A percentile compares a stretch with the other conserved stretches of the same genome.
These are phyloP conservation scores for Scedosporium boydii DNA, from an alignment of 2,329 filamentous ascomycete genomes.

Conservation along the genomic window DNA sequence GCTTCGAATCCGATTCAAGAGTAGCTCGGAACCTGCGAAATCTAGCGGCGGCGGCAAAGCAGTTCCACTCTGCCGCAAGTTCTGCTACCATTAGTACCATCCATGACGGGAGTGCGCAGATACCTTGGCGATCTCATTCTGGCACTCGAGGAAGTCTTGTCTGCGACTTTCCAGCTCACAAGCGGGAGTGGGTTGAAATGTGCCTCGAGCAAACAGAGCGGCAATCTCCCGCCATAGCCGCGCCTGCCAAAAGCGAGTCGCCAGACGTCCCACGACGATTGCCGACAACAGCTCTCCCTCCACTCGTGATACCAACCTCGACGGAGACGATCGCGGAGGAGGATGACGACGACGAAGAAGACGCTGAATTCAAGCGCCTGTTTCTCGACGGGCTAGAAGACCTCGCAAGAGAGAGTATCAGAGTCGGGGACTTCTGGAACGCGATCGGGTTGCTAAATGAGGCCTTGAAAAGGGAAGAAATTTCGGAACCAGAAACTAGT, in stretches of 20 bases:
- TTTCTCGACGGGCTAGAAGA: slow-evolving; percentile 14
- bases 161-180: slow-evolving; percentile 10
- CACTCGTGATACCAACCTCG: background rate
- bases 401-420: slow-evolving; percentile 15
- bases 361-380: slow-evolving; percentile 11
- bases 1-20: slow-evolving; percentile 10
- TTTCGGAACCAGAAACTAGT: background rate
- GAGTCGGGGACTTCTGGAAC: slow-evolving; percentile 13
- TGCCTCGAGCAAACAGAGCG: slow-evolving; percentile 6
- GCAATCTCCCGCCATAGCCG: background rate
- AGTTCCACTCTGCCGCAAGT: slow-evolving; percentile 16
- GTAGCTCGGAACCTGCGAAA: slow-evolving; percentile 13
- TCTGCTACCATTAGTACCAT: slow-evolving; percentile 12
- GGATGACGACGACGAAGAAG: slow-evolving; percentile 3
- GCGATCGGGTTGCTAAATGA: slow-evolving; percentile 14
- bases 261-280: background rate
- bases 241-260: too few relatives aligned
- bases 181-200: slow-evolving; percentile 11
- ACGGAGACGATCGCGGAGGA: background rate
- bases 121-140: slow-evolving; percentile 3
- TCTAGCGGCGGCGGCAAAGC: slow-evolving; percentile 14
- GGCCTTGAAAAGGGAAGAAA: slow-evolving; percentile 9
- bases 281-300: background rate
- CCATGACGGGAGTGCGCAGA: slow-evolving; percentile 1
- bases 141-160: slow-evolving; percentile 7